Base-by-base conservation (phyloP, 2,329 filamentous ascomycete species). In the Colletotrichum simmondsii region DNA sequence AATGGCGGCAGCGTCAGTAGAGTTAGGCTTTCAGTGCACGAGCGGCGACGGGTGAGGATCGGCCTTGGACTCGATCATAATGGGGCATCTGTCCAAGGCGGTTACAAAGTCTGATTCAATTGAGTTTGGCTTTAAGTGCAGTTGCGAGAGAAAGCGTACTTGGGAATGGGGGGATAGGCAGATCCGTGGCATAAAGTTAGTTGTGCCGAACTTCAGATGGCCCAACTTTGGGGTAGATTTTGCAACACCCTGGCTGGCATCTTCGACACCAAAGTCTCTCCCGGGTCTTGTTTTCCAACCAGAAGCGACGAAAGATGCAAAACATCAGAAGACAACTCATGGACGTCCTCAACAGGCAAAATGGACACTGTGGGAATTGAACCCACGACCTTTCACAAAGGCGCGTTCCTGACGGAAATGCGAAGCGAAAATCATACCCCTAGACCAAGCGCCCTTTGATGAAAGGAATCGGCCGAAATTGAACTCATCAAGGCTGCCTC, bases 361-460 rank as follows among this genome's bases (percentile, higher is more conserved):
- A 52, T 72, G 70, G 70, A 72, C 70, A 65, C 60, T 72, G 56
- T 57, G 70, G 70, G 70, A 72, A 70, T 72, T 72, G 70, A 72
- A 72, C 70, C 70, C 70, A 65, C 60, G 70, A 72, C 70, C 70
- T 72, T 72, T 72, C 70, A 72, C 70, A 72, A 12, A 3, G 0
- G 14, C 3, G 11, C 59, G 60, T 16, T 22, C 19, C 46, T 1
- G 4, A 1, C 6, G 4, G 0, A 26, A 3, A 22, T 72, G 70
- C 70, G 70, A 72, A 72, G 70, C 70, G 70, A 72, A 72, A 72
- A 72, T 72, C 70, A 72, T 72, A 72, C 70, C 70, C 70, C 70
- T 72, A 72, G 70, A 72, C 70, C 70, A 73, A 73, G 68, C 71
- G 67, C 71, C 71, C 71, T 3, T 22, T 61, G 8, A 2, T 57